Conservation (phyloP, 2,329 filamentous ascomycete genomes). For the Sporothrix pseudoabietina region DNA sequence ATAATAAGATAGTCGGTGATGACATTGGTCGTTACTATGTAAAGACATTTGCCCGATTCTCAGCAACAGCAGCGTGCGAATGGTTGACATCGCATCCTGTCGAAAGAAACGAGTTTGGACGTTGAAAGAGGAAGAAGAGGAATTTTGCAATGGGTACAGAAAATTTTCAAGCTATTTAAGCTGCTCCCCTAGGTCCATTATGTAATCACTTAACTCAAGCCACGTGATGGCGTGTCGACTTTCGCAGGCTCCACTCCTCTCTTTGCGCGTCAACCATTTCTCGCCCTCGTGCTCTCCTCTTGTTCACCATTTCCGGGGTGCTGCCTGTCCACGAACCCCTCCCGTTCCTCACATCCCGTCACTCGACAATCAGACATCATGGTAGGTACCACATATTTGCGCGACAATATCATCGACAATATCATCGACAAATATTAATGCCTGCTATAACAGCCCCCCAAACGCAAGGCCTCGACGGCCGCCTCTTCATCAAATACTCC, state of each 20-base stretch:
- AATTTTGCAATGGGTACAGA: not conserved
- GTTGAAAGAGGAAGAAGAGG: conserved; percentile 15
- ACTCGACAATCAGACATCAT: not conserved
- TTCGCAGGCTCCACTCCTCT: not conserved
- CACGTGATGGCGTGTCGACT: conserved; percentile 20
- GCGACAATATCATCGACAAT: no score
- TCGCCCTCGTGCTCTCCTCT: not conserved
- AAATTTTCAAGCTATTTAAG: conserved; percentile 7
- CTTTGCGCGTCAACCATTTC: conserved; percentile 4
- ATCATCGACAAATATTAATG: not conserved
- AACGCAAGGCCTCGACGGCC: conserved; percentile 49
- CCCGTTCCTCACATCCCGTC: not conserved
- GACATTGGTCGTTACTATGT: not conserved
- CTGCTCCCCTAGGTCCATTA: not conserved
- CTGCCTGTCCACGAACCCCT: not conserved
- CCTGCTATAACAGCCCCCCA: conserved; percentile 49
- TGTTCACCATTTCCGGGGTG: not conserved
- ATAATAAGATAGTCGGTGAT: not conserved
- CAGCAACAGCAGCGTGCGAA: not conserved
- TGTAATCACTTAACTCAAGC: not conserved
- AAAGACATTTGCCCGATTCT: not conserved
- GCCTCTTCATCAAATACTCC: conserved; percentile 34
- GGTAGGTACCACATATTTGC: not conserved
- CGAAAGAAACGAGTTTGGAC: not conserved
- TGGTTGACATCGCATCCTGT: not conserved